Evolutionary conservation across 768 basidiomycete species (phyloP), one percentile per base, ranked within the genome.

Genomic region (Omphalotus guepiniiformis): DNA sequence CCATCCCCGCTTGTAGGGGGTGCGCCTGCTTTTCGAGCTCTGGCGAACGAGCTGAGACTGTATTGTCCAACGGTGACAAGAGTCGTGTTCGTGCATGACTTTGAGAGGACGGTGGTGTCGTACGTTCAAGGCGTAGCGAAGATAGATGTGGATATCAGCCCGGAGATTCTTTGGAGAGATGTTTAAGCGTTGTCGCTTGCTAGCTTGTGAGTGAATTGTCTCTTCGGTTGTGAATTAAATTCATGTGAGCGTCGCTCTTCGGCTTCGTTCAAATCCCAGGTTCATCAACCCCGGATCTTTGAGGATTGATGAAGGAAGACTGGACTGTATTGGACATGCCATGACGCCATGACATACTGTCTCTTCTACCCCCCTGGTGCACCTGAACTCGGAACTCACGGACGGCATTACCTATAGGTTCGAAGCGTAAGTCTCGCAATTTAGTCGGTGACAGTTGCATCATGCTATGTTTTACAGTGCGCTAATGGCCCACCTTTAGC

Each of bases 71-170:
- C 70, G 1, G 64, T 84, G 23, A 55, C 54, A 7, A 69, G 69
- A 18, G 71, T 83, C 5, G 66, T 85, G n/a, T 85, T 83, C 53
- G 80, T 85, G 40, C 69, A 75, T 47, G 73, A 83, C 29, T 80
- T 82, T 56, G 80, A 83, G 50, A 70, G 80, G 55, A 80, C 69
- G 16, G 72, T 78, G 25, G 68, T 75, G 35, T 68, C 62, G 19
- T 63, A 62, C 9, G 56, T 42, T 1, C 50, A 53, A 15, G 67
- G 66, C 21, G 35, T 56, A 5, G 65, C 64, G 40, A 21, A 29
- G 16, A 29, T 64, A 28, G 62, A 70, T 28, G 41, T 32, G n/a
- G 62, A 62, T 9, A 52, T 51, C 11, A 52, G 29, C 27, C 35
- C 55, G 2, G 64, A 67, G 39, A 42, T 50, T 40, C 47, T 57